Conservation (phyloP, 352 stramenopile species). For the Phytophthora crassamura region DNA sequence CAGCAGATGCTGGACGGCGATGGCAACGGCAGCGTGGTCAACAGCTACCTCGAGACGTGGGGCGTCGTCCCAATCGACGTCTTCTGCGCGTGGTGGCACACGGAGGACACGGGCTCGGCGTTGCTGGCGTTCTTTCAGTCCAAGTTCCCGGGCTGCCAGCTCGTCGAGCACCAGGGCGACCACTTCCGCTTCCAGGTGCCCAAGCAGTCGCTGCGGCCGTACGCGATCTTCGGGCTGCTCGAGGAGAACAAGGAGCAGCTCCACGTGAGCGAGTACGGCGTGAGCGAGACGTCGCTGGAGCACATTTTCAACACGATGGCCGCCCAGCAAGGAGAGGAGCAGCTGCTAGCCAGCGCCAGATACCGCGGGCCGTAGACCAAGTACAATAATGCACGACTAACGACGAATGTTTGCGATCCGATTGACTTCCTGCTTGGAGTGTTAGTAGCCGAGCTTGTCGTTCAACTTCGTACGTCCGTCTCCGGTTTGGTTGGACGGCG, state of each 20-base stretch:
- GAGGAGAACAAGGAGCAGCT: constrained; percentile 72
- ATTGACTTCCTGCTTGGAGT: neutral
- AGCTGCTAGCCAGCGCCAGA: constrained; percentile 46
- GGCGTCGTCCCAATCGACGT: constrained; percentile 56
- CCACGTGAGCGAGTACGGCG: constrained; percentile 85
- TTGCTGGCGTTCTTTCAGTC: constrained; percentile 51
- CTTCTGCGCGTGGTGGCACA: constrained; percentile 68
- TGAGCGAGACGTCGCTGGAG: constrained; percentile 92
- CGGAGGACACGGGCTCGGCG: constrained; percentile 46
- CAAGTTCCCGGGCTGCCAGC: constrained; percentile 47
- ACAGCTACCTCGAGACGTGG: constrained; percentile 50
- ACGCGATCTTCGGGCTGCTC: constrained; percentile 77
- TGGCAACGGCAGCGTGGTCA: constrained; percentile 50
- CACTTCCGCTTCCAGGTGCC: constrained; percentile 79
- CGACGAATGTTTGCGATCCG: constrained; percentile 19
- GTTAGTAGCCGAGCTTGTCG: constrained; percentile 88
- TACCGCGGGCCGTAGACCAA: constrained; percentile 9
- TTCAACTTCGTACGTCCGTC: constrained; percentile 86
- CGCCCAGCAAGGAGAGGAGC: constrained; percentile 70
- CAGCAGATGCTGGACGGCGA: constrained; percentile 49
- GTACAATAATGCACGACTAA: constrained; percentile 30
- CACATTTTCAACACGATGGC: constrained; percentile 95
- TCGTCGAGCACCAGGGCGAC: constrained; percentile 71
- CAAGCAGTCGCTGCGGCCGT: constrained; percentile 57
- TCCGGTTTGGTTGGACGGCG: constrained; percentile 80